These are phyloP conservation scores for Rhodomyrtus psidioides DNA, from an alignment of 441 rosid species.

Conservation along the genomic window DNA sequence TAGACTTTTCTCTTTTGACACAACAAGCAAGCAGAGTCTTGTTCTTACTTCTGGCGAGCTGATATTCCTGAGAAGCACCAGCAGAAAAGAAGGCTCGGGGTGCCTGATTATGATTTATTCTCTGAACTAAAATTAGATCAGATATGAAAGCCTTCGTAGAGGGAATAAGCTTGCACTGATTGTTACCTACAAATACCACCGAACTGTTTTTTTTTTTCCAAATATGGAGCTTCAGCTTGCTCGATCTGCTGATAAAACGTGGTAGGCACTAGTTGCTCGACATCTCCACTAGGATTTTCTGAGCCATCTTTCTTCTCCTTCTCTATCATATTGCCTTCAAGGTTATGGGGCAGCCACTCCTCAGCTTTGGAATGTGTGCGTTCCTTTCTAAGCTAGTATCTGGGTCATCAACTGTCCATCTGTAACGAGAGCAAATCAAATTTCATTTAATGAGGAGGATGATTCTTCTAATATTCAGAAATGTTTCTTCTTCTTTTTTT, in stretches of 20 bases:
- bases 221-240: background rate
- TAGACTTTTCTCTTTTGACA: background rate
- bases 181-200: background rate
- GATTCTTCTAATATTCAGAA: background rate
- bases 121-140: background rate
- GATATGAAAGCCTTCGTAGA: background rate
- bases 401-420: conserved; percentile 42
- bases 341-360: conserved; percentile 48
- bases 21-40: background rate
- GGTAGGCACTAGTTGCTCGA: background rate
- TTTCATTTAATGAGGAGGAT: background rate
- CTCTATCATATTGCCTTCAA: conserved; percentile 18
- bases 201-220: background rate
- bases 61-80: background rate
- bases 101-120: background rate
- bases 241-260: background rate
- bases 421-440: conserved; percentile 1
- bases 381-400: conserved; percentile 36
- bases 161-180: background rate
- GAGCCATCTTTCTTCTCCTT: background rate
- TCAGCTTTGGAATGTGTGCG: conserved; percentile 41
- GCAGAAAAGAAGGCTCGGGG: background rate
- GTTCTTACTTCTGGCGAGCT: background rate
- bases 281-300: background rate
- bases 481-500: background rate